phyloP scores from a whole-genome alignment of 2,329 filamentous ascomycete genomes.

The Sporothrix pseudoabietina region DNA sequence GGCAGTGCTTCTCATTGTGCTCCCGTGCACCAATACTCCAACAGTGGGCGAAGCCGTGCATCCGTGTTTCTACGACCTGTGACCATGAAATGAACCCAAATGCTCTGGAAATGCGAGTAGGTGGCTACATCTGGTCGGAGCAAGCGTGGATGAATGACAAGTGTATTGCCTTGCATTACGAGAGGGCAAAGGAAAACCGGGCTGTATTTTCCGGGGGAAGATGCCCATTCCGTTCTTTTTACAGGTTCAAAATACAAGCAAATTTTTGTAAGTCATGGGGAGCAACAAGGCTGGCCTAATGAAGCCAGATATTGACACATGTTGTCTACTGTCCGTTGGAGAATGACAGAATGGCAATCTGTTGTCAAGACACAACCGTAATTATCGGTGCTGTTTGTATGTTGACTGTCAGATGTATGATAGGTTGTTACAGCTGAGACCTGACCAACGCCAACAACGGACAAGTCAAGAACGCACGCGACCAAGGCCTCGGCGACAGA shows the following conservation, averaged over 20 bases:
- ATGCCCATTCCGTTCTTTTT: neutral
- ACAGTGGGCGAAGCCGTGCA: neutral
- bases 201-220: conserved; percentile 9
- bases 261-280: neutral
- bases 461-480: conserved; percentile 6
- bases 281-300: neutral
- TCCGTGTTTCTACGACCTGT: neutral
- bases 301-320: neutral
- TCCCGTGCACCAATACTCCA: neutral
- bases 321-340: neutral
- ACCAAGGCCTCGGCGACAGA: conserved; percentile 4
- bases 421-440: neutral
- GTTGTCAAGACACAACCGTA: neutral
- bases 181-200: neutral
- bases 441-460: neutral
- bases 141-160: neutral
- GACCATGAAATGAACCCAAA: neutral
- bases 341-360: neutral
- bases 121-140: neutral
- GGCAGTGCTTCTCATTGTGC: neutral
- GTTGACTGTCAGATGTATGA: neutral
- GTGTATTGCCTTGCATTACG: neutral
- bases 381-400: neutral
- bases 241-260: neutral
- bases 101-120: neutral